These are phyloP conservation scores for Calocybe cyanea DNA, from an alignment of 768 basidiomycete genomes.

Conservation along the genomic window DNA sequence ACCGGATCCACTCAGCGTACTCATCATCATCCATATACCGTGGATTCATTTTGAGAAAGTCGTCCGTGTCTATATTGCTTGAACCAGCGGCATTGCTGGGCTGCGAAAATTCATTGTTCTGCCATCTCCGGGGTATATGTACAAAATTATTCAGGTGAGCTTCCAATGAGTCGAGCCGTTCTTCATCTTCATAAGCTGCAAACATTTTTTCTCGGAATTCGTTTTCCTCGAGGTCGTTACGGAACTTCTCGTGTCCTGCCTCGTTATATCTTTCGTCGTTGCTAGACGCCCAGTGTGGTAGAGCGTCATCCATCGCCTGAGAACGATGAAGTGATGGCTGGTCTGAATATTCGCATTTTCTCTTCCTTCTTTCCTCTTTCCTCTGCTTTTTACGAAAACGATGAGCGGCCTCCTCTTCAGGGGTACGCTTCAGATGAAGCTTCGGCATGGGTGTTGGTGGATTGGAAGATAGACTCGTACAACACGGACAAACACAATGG, in stretches of 20 bases:
- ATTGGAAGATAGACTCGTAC: neutral
- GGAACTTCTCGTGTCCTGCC: conserved; percentile 44
- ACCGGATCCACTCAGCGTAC: conserved; percentile 82
- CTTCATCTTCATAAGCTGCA: conserved; percentile 70
- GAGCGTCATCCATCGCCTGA: conserved; percentile 25
- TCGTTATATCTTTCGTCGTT: conserved; percentile 33
- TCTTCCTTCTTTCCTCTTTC: conserved; percentile 29
- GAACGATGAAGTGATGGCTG: conserved; percentile 17
- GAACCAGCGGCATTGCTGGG: conserved; percentile 18
- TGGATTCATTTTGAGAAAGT: conserved; percentile 40
- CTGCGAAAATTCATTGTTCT: conserved; percentile 25
- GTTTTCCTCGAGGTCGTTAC: conserved; percentile 57
- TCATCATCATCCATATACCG: conserved; percentile 76
- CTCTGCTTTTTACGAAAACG: conserved; percentile 34
- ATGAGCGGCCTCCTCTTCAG: conserved; percentile 51
- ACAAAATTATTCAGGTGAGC: conserved; percentile 62
- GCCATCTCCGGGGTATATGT: conserved; percentile 74
- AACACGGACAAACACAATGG: conserved; percentile 12
- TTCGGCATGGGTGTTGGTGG: conserved; percentile 37
- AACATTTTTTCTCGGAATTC: conserved; percentile 72
- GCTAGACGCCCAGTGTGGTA: conserved; percentile 49
- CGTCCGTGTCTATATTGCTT: conserved; percentile 25
- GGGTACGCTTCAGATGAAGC: conserved; percentile 60
- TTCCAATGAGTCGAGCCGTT: conserved; percentile 59
- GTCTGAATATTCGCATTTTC: conserved; percentile 18